Base-by-base conservation (phyloP, 495 filamentous ascomycete species). In the Trichoderma virens region DNA sequence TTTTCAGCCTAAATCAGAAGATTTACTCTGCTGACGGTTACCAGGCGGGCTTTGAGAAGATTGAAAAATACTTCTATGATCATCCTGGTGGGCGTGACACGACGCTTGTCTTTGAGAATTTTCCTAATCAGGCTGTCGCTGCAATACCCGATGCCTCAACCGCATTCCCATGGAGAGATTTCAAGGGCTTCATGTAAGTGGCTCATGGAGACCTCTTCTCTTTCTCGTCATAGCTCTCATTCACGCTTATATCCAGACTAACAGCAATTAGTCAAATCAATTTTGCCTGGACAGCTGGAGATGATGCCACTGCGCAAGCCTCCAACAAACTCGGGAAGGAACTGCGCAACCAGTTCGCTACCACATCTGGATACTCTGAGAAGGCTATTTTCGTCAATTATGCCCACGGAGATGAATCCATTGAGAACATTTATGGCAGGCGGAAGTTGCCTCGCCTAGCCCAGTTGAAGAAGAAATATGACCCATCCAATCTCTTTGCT, bases 371-470 rank as follows among this genome's bases (percentile, higher is more conserved):
- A 14, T 73, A 69, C 47, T 25, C 51, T 25, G 68, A 65, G 18
- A 63, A 73, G 18, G 62, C 68, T 9, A 62, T 70, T 14, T 80
- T 80, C 60, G 67, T 78, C 34, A 76, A 70, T 45, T 80, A 76
- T 64, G 72, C 70, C 18, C 66, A 70, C 47, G 75, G 78, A n/a
- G 75, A 80, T 61, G 78, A 82, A 63, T 68, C 62, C 4, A 66
- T 67, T 2, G 72, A 69, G 56, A 67, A 70, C 13, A 59, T 67
- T 31, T 76, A 73, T 31, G 68, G 73, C 2, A 69, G 64, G 23
- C 59, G 68, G 34, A 76, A 75, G 51, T 63, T 79, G 20, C 67
- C 68, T 32, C 63, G 69, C 3, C 67, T 79, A 20, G 63, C 28
- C 27, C 59, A 28, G 13, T 60, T 78, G 56, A 77, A 76, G 70